Conservation (phyloP, 345 rosid genomes). For the Moricandia moricandioides region DNA sequence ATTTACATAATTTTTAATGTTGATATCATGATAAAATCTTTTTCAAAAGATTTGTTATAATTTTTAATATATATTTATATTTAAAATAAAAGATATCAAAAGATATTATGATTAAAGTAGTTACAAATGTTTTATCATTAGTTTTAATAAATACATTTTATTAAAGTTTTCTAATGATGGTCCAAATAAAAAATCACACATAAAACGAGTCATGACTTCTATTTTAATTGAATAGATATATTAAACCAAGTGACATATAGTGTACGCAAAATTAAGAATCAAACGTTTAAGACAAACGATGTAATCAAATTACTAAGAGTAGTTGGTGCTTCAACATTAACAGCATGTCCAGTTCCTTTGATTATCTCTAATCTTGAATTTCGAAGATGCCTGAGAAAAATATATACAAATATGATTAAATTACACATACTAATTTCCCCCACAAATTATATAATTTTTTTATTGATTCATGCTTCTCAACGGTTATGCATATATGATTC, state of each 20-base stretch:
- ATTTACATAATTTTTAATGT: too few relatives aligned
- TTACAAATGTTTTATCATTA: too few relatives aligned
- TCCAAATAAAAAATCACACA: too few relatives aligned
- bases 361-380: conserved; percentile 64
- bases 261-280: neutral
- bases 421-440: neutral
- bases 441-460: neutral
- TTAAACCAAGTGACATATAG: neutral
- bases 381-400: conserved; percentile 47
- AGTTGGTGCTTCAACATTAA: conserved; percentile 59
- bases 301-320: conserved; percentile 47
- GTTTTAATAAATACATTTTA: too few relatives aligned
- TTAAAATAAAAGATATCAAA: too few relatives aligned
- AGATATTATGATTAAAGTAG: too few relatives aligned
- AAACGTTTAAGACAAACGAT: conserved; percentile 48
- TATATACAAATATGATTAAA: neutral
- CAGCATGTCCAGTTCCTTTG: conserved; percentile 68
- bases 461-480: neutral
- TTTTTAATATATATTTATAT: too few relatives aligned
- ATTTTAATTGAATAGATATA: too few relatives aligned
- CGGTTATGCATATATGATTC: neutral
- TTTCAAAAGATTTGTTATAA: too few relatives aligned
- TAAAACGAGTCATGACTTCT: too few relatives aligned
- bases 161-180: too few relatives aligned
- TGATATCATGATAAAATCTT: too few relatives aligned